Base-by-base conservation (phyloP, 305 asterid genomes). In the Rubia balearica region DNA sequence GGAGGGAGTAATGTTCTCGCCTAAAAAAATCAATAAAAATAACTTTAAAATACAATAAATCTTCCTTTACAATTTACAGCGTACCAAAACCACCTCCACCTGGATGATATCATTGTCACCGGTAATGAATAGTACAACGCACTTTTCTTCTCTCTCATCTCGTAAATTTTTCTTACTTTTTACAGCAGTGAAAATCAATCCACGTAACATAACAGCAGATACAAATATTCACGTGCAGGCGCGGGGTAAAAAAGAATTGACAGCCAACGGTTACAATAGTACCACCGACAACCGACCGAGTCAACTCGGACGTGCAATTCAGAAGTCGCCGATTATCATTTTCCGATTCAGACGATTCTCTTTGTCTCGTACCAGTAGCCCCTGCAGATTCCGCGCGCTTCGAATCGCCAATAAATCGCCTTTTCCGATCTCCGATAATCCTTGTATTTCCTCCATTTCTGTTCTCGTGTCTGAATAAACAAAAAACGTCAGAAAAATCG, bases 351-450 rank as follows among this genome's bases (percentile, higher is more conserved):
- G 38, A 33, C 38, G 38, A 33, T 33, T 33, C 38, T 33, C 38
- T 4, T 33, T 33, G 38, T 33, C 38, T 33, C 38, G 38, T 33
- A 33, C 38, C 38, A 33, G 80, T 55, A 72, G 74, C 62, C 69
- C 84, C 74, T 81, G 83, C 67, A 87, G 82, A 77, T 79, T 85
- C 86, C 90, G 85, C 68, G 77, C 73, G 86, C 87, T 85, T 68
- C 93, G 83, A 41, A 90, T 79, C 71, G 80, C 85, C 80, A 84
- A 69, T 36, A 84, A 46, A 45, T 85, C 88, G 59, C 85, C 82
- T 22, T 73, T 87, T 8, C 68, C 78, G 4, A 80, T 83, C 67
- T 82, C 85, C 77, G 74, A 59, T 19, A 74, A 74, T 6, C 73
- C 22, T 6, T 76, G 75, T 43, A 81, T 48, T 33, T 83, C 79